Percentiles rank a stretch among this genome's conserved stretches.
Evolutionary conservation across 805 yeast genomes (phyloP).

Genomic region (Dipodascus geniculatus): DNA sequence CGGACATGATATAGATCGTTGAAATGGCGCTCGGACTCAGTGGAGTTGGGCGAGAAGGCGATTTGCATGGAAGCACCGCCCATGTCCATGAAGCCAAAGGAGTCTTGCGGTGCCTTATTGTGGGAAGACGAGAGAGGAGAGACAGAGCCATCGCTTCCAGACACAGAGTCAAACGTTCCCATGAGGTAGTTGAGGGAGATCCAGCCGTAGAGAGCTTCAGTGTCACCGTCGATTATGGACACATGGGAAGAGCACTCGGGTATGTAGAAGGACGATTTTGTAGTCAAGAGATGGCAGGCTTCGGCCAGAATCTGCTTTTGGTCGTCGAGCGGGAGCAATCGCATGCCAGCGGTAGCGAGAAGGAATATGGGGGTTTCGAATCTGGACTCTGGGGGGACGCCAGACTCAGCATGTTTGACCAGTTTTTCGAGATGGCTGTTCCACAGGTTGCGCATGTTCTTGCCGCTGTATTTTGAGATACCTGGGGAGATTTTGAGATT

Average conservation of each 20-base stretch:
- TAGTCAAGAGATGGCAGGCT: constrained; percentile 46
- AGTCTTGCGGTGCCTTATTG: constrained; percentile 32
- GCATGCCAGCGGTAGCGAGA: constrained; percentile 97
- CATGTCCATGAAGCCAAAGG: constrained; percentile 96
- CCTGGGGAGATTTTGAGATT: constrained; percentile 71
- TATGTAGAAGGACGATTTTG: constrained; percentile 44
- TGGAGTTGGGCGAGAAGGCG: constrained; percentile 70
- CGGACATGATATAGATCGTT: constrained; percentile 64
- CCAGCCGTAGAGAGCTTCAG: constrained; percentile 97
- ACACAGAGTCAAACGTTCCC: constrained; percentile 41
- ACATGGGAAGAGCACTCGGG: constrained; percentile 58
- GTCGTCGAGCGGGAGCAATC: constrained; percentile 49
- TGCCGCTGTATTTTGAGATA: constrained; percentile 52
- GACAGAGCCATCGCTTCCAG: background rate
- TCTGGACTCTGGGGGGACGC: constrained; percentile 54
- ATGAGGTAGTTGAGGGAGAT: constrained; percentile 75
- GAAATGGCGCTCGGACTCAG: constrained; percentile 50
- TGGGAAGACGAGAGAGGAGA: too few relatives aligned
- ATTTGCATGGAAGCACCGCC: constrained; percentile 98
- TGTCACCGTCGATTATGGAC: constrained; percentile 83
- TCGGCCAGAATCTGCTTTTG: constrained; percentile 42
- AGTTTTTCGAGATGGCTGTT: constrained; percentile 53
- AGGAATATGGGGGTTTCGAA: constrained; percentile 72
- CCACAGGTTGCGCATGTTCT: constrained; percentile 47
- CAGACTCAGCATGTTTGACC: constrained; percentile 52